A percentile compares a stretch with the other conserved stretches of the same genome.
phyloP scores from a whole-genome alignment of 805 yeast species.

The Metschnikowia matae region DNA sequence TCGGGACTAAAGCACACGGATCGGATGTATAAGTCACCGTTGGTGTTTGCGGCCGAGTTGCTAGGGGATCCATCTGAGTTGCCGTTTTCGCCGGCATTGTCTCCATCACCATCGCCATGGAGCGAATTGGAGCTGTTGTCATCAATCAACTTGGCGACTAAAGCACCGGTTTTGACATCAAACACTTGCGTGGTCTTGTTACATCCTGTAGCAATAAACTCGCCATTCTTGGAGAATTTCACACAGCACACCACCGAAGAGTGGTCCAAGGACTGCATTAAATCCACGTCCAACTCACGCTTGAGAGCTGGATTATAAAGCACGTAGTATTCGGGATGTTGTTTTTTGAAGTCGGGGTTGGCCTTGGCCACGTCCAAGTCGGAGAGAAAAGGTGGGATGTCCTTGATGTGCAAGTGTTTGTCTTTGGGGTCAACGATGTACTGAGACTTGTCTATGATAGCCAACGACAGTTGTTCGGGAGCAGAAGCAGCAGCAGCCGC shows the following conservation, averaged over 20 bases:
- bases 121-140: conserved; percentile 42
- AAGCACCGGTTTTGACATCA: conserved; percentile 86
- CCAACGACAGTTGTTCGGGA: conserved; percentile 22
- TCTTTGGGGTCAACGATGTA: conserved; percentile 41
- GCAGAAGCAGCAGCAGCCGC: conserved; percentile 20
- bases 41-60: conserved; percentile 53
- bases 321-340: conserved; percentile 79
- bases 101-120: conserved; percentile 14
- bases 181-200: conserved; percentile 93
- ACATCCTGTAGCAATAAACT: conserved; percentile 93
- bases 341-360: conserved; percentile 73
- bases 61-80: conserved; percentile 22
- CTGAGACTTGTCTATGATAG: conserved; percentile 38
- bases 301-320: conserved; percentile 82
- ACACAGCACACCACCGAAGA: conserved; percentile 96
- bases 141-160: conserved; percentile 81
- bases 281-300: conserved; percentile 70
- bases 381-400: conserved; percentile 73
- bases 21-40: conserved; percentile 86
- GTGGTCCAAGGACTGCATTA: conserved; percentile 88
- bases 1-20: conserved; percentile 97
- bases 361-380: conserved; percentile 79
- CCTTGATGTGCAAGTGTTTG: conserved; percentile 59
- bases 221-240: conserved; percentile 86
- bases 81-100: conserved; percentile 38